Base-by-base conservation (phyloP, 2,329 filamentous ascomycete genomes). In the Dactylellina parvicollis region DNA sequence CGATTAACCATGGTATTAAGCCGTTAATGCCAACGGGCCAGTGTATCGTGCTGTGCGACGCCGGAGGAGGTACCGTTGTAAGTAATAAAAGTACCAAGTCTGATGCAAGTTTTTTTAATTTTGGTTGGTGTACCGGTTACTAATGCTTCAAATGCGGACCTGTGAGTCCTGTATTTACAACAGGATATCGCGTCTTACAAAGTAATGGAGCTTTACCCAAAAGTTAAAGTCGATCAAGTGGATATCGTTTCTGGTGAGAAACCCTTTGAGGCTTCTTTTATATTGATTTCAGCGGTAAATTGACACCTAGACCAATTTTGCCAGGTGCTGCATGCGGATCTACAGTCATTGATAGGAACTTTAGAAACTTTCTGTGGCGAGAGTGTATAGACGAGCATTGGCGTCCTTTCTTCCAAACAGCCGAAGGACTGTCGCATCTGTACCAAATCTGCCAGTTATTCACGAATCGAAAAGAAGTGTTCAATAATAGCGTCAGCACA, bases 111-210 rank as follows among this genome's bases (percentile, higher is more conserved):
- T 42, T 42, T 16, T 42, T n/a, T n/a, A n/a, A 32, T 32, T 32
- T 32, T 12, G 30, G 5, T 32, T 12, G 30, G 30, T 12, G 30
- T 32, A 5, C 30, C 5, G 30, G 12, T 32, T 32, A 5, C 30
- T 32, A 32, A 32, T 32, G 5, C 10, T 14, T 55, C 16, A 10
- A 38, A 55, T 36, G 10, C 18, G 18, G 10, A 55, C 3, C 22
- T 8, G 2, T 22, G 22, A 4, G n/a, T 1, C 10, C 4, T n/a
- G 30, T 24, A n/a, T 56, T n/a, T n/a, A n/a, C n/a, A n/a, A n/a
- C n/a, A 56, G 52, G 52, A 56, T 56, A 42, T 56, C 24, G 32
- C 52, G 22, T 56, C 52, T 12, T 56, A 56, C n/a, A 56, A 56
- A 56, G 18, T 56, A 5, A 36, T 32, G 22, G 20, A 56, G 22